Percentiles rank a stretch among this genome's conserved stretches.
phyloP scores from a whole-genome alignment of 129 eudicot genomes.

The Erigeron canadensis region DNA sequence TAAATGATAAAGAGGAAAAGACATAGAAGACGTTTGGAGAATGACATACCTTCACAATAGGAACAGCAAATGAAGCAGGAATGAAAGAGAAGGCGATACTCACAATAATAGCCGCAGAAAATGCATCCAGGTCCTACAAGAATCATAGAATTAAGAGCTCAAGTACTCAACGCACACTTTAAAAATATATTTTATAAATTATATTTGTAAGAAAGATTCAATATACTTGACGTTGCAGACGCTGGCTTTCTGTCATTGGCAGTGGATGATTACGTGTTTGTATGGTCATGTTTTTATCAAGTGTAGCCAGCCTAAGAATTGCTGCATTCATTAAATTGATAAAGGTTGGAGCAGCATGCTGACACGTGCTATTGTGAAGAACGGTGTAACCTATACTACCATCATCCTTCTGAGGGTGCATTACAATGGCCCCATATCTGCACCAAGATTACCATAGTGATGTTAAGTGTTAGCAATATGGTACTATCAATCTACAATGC shows the following conservation, averaged over 20 bases:
- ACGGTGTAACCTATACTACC: constrained; percentile 88
- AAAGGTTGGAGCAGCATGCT: constrained; percentile 96
- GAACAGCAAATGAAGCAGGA: constrained; percentile 98
- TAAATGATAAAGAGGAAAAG: constrained; percentile 1
- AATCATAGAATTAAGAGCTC: constrained; percentile 20
- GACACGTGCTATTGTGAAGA: constrained; percentile 93
- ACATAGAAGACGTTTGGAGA: constrained; percentile 1
- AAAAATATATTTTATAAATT: constrained; percentile 8
- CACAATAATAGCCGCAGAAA: constrained; percentile 77
- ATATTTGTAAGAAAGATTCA: constrained; percentile 8
- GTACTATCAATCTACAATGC: constrained; percentile 8
- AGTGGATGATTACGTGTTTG: constrained; percentile 92
- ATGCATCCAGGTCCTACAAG: constrained; percentile 94
- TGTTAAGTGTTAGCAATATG: neutral
- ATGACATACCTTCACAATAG: constrained; percentile 82
- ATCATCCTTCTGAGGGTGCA: constrained; percentile 70
- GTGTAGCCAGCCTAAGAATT: constrained; percentile 80
- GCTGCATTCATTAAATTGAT: constrained; percentile 88
- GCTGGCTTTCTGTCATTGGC: constrained; percentile 89
- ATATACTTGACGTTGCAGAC: constrained; percentile 82
- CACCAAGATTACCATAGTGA: constrained; percentile 16
- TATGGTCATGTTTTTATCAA: constrained; percentile 72
- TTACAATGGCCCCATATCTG: constrained; percentile 93
- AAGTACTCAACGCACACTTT: neutral
- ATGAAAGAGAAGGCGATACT: constrained; percentile 89